A percentile compares a stretch with the other conserved stretches of the same genome.
Conservation (phyloP, 768 basidiomycete genomes). For the Holtermannia corniformis region DNA sequence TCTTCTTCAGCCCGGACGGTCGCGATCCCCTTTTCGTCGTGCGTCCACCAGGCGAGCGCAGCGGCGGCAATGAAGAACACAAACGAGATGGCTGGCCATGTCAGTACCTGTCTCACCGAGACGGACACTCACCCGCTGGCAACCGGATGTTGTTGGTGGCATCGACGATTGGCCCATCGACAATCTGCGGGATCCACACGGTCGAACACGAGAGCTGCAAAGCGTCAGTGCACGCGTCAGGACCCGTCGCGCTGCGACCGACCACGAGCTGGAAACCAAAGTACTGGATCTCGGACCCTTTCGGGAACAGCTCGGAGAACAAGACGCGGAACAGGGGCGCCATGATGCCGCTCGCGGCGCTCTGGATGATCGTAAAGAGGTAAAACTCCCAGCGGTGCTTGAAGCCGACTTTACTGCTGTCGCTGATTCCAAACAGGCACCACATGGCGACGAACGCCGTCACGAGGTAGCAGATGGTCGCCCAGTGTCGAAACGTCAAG, state of each 20-base stretch:
- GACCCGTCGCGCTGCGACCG: too few relatives aligned
- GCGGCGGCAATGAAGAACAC: constrained; percentile 2
- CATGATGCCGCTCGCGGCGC: neutral
- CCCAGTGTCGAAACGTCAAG: constrained; percentile 4
- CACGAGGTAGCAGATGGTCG: neutral
- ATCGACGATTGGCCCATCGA: constrained; percentile 8
- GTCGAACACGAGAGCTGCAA: constrained; percentile 1
- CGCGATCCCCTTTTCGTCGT: constrained; percentile 1
- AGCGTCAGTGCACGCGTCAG: too few relatives aligned
- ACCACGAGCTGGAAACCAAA: constrained; percentile 7
- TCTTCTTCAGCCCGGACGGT: too few relatives aligned
- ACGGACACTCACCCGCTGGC: neutral
- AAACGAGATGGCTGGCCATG: constrained; percentile 1
- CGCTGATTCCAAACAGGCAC: constrained; percentile 4
- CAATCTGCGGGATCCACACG: constrained; percentile 8
- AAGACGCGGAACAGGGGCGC: constrained; percentile 3
- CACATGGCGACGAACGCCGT: neutral
- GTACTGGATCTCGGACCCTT: constrained; percentile 5
- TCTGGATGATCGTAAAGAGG: neutral
- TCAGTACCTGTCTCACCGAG: neutral
- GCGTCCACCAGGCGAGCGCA: constrained; percentile 1
- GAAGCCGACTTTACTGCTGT: constrained; percentile 1
- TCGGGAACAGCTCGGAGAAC: constrained; percentile 5
- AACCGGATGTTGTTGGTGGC: constrained; percentile 6
- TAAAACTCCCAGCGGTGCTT: constrained; percentile 6